Evolutionary conservation across 1,139 yeast species (phyloP), one percentile per base, ranked within the genome.

Genomic region (Protomyces gravidus): DNA sequence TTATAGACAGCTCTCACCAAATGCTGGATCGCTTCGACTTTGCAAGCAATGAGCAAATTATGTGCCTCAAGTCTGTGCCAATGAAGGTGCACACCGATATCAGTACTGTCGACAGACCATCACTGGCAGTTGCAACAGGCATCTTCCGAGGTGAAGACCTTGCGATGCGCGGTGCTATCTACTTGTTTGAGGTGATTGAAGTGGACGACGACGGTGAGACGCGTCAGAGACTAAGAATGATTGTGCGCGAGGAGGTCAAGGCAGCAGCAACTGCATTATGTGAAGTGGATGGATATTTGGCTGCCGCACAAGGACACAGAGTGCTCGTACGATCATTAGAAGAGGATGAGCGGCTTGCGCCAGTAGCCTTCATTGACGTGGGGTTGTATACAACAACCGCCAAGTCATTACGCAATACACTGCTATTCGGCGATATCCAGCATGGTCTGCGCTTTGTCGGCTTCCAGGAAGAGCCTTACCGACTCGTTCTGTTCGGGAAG

Each of bases 281-380:
- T 68, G 95, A 85, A 63, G 79, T 90, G 6, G 84, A 90, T 71
- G 97, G 97, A 2, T 76, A 96, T 64, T 82, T 92, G 64, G 76
- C 89, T 55, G 84, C 85, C 7, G 82, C 92, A 1, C 97, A 92
- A 71, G 97, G 97, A 2, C 96, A 89, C 70, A 88, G 89, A 70
- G 76, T 85, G 27, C 52, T 51, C 11, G 53, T 90, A 5, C 78
- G 97, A 67, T 94, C 87, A 70, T 77, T 89, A 52, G 92, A 85
- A 66, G 90, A 85, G 68, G 90, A 86, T 68, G 86, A 87, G 59
- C 76, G 80, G 52, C 84, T 86, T 15, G 89, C 84, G 65, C 97
- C 98, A 0, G 97, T 92, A 2, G 98, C 97, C 1, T 92, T 94
- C 68, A 77, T 86, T 61, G 97, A 92, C 70, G 81, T 90, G 26